phyloP scores from a whole-genome alignment of 176 grass and related monocot genomes.

The barley (Hordeum vulgare) region MorexV3_pseudomolecules_assembly NC_058524.1:563555740-563556239 shows the following conservation, averaged over 20 bases:
- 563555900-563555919: background rate
- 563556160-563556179: background rate
- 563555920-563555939: background rate
- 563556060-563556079: slow-evolving; percentile 81
- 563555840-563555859: background rate
- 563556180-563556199: slow-evolving; percentile 1
- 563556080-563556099: slow-evolving; percentile 98
- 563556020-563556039: slow-evolving; percentile 67
- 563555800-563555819: background rate
- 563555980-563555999: background rate
- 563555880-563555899: background rate
- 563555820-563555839: background rate
- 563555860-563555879: background rate
- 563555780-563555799: background rate
- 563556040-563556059: slow-evolving; percentile 86
- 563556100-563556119: slow-evolving; percentile 90
- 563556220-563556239: slow-evolving; percentile 80
- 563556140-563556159: background rate
- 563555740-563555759: background rate
- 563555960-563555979: background rate
- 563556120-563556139: slow-evolving; percentile 21
- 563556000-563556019: slow-evolving; percentile 7
- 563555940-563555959: background rate
- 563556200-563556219: slow-evolving; percentile 21
- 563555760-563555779: background rate